These are phyloP conservation scores for Plasmodium inui DNA, from an alignment of 169 alveolate genomes.

Conservation along the genomic window DNA sequence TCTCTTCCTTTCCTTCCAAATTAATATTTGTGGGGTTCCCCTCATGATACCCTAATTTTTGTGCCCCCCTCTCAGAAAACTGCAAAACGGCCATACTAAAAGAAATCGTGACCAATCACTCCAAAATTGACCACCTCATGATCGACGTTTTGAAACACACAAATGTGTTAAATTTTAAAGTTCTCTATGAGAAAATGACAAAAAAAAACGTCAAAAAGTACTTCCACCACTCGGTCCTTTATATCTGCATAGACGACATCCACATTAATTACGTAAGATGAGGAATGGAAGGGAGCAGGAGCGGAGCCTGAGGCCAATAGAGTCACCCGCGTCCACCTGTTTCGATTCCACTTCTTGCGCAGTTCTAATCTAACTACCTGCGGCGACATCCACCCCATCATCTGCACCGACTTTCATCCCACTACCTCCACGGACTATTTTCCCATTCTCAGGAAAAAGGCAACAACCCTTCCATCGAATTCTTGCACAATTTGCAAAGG, in stretches of 20 bases:
- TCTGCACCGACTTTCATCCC: no score
- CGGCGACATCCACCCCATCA: no score
- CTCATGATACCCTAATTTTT: constrained; percentile 1
- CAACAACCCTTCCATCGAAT: constrained; percentile 45
- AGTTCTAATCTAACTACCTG: not conserved
- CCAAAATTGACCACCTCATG: constrained; percentile 29
- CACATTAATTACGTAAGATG: constrained; percentile 55
- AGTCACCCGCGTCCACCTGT: not conserved
- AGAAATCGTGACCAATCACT: constrained; percentile 26
- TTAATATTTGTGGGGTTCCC: not conserved
- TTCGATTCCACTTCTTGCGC: not conserved
- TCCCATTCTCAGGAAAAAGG: constrained; percentile 37
- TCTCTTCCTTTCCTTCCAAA: not conserved
- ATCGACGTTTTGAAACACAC: constrained; percentile 29
- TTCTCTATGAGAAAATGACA: constrained; percentile 39
- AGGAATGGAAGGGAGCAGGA: not conserved
- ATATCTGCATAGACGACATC: constrained; percentile 66
- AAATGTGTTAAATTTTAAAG: constrained; percentile 50
- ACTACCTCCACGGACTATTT: not conserved
- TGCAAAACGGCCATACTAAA: constrained; percentile 60
- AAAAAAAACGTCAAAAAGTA: constrained; percentile 57
- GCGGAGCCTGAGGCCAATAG: not conserved
- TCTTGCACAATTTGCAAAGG: constrained; percentile 65
- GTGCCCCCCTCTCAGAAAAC: constrained; percentile 20
- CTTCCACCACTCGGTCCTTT: constrained; percentile 36